Conservation (phyloP, 345 rosid species). For the Hypericum androsaemum region DNA sequence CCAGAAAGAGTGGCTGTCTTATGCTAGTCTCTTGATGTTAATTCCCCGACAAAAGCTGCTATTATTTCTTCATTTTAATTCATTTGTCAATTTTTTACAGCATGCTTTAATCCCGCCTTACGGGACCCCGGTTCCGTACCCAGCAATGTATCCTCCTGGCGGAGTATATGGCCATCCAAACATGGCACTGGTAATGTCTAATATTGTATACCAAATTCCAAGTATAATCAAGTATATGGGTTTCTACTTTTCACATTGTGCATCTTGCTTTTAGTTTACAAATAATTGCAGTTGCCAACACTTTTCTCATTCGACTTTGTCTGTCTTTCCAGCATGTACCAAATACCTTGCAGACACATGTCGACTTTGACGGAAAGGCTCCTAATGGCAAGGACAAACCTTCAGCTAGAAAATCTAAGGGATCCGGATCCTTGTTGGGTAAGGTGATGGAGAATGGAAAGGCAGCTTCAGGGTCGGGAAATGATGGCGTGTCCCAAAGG, state of each 20-base stretch:
- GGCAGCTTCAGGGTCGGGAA: constrained; percentile 77
- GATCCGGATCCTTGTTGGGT: constrained; percentile 28
- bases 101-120: constrained; percentile 83
- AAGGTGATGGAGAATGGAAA: constrained; percentile 55
- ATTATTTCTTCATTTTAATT: constrained; percentile 7
- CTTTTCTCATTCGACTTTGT: not conserved
- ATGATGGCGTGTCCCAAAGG: constrained; percentile 85
- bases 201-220: not conserved
- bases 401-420: constrained; percentile 62
- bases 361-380: constrained; percentile 42
- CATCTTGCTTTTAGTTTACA: not conserved
- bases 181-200: constrained; percentile 52
- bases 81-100: constrained; percentile 33
- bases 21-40: too few species aligned
- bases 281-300: not conserved
- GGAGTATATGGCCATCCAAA: constrained; percentile 83
- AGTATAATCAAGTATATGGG: not conserved
- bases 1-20: not conserved
- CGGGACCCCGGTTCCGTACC: constrained; percentile 94
- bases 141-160: constrained; percentile 83
- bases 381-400: constrained; percentile 42
- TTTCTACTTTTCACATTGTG: not conserved
- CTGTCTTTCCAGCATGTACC: constrained; percentile 35
- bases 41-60: not conserved
- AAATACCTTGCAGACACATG: constrained; percentile 31